phyloP scores from a whole-genome alignment of 2,329 filamentous ascomycete species.

The Aphanocladium album region DNA sequence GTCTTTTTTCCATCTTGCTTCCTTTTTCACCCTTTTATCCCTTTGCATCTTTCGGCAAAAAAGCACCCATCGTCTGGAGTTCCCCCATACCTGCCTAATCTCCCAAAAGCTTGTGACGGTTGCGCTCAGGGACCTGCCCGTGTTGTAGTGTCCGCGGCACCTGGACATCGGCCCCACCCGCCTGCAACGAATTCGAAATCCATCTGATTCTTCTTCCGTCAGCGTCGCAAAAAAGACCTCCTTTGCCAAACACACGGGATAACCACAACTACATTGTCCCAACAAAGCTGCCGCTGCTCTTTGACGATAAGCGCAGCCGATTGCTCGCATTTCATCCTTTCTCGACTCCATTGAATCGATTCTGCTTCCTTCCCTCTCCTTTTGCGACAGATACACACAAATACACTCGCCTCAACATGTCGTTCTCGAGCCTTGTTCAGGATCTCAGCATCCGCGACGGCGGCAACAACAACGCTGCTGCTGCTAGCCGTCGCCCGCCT shows the following conservation, averaged over 20 bases:
- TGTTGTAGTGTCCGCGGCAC: neutral
- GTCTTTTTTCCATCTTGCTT: neutral
- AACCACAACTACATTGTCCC: neutral
- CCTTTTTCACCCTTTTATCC: too few species aligned
- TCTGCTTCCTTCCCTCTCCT: neutral
- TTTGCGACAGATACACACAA: neutral
- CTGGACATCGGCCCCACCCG: slow-evolving; percentile 1
- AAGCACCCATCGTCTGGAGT: neutral
- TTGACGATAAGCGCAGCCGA: neutral
- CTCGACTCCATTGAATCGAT: neutral
- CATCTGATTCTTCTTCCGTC: slow-evolving; percentile 4
- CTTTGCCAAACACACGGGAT: neutral
- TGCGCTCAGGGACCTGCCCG: neutral
- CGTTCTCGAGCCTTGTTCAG: slow-evolving; percentile 63
- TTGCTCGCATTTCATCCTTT: neutral
- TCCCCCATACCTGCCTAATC: neutral
- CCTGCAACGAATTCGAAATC: slow-evolving; percentile 5
- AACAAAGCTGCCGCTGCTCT: neutral
- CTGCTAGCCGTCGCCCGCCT: slow-evolving; percentile 31
- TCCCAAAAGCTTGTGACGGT: neutral
- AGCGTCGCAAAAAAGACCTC: neutral
- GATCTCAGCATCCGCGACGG: slow-evolving; percentile 57
- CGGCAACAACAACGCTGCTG: slow-evolving; percentile 36
- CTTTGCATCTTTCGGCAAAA: too few species aligned
- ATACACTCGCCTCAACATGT: slow-evolving; percentile 40